phyloP scores from a whole-genome alignment of 2,329 filamentous ascomycete species.

The Penicillium nordicum region DNA sequence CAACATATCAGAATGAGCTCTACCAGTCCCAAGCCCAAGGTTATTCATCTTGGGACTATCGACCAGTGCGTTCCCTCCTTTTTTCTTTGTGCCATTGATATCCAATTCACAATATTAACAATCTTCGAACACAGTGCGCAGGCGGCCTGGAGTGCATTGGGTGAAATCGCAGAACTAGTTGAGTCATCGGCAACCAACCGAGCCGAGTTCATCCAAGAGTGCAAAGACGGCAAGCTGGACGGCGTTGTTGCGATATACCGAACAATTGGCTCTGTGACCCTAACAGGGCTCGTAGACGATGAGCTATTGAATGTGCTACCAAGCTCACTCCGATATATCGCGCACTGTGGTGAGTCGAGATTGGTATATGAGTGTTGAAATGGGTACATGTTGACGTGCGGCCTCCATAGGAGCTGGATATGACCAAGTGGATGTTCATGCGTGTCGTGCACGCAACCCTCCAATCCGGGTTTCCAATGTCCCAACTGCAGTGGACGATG shows the following conservation, averaged over 20 bases:
- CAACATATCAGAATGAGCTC: slow-evolving; percentile 20
- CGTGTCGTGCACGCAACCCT: slow-evolving; percentile 61
- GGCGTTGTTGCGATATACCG: slow-evolving; percentile 65
- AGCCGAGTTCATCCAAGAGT: slow-evolving; percentile 66
- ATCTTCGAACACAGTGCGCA: slow-evolving; percentile 48
- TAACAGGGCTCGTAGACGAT: slow-evolving; percentile 68
- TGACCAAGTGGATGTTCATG: slow-evolving; percentile 72
- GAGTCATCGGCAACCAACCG: slow-evolving; percentile 60
- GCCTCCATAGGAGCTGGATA: slow-evolving; percentile 67
- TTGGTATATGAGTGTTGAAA: too few relatives aligned
- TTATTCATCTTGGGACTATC: slow-evolving; percentile 62
- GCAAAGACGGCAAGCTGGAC: slow-evolving; percentile 62
- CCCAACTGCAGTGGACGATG: slow-evolving; percentile 75
- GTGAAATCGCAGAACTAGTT: slow-evolving; percentile 62
- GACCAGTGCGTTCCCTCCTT: slow-evolving; percentile 53
- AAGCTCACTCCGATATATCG: slow-evolving; percentile 37
- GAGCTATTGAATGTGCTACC: slow-evolving; percentile 60
- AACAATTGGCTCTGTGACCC: slow-evolving; percentile 61
- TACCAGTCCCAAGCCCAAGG: slow-evolving; percentile 49
- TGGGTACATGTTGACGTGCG: neutral
- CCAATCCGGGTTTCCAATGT: slow-evolving; percentile 72
- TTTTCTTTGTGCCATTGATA: neutral
- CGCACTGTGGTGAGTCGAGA: slow-evolving; percentile 37
- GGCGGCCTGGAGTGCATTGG: slow-evolving; percentile 61
- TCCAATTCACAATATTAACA: neutral